Evolutionary conservation across 2,329 filamentous ascomycete species (phyloP).

Genomic region (Alternaria brassicicola): DNA sequence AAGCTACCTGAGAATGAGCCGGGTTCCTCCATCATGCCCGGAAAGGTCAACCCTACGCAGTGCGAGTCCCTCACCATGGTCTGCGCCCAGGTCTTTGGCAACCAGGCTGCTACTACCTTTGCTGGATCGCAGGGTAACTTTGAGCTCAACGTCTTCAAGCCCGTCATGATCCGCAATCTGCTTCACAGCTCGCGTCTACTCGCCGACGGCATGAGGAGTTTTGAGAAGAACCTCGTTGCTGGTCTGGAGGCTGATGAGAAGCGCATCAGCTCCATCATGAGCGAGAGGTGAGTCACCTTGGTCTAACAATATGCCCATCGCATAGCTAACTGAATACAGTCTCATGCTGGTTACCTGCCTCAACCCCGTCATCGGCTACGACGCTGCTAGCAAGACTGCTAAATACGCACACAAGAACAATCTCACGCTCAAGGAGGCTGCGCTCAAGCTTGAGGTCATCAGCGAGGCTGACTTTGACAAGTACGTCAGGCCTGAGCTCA

Average conservation of each 20-base stretch:
- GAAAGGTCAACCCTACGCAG: constrained; percentile 99
- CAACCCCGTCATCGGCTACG: constrained; percentile 39
- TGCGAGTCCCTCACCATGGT: constrained; percentile 98
- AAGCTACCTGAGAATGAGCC: constrained; percentile 97
- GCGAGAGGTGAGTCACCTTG: constrained; percentile 76
- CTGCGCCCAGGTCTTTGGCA: constrained; percentile 96
- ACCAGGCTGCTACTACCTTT: constrained; percentile 90
- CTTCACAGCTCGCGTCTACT: constrained; percentile 90
- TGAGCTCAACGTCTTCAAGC: constrained; percentile 99
- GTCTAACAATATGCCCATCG: neutral
- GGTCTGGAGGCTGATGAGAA: constrained; percentile 93
- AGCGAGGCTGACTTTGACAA: constrained; percentile 89
- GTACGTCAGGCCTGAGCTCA: constrained; percentile 89
- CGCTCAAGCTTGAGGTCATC: constrained; percentile 89
- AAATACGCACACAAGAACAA: constrained; percentile 98
- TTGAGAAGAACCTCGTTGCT: constrained; percentile 88
- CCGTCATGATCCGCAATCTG: constrained; percentile 91
- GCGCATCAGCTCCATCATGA: constrained; percentile 86
- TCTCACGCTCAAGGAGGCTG: constrained; percentile 88
- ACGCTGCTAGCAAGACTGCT: constrained; percentile 43
- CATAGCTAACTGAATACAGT: constrained; percentile 55
- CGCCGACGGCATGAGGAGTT: constrained; percentile 90
- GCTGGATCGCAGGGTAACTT: constrained; percentile 98
- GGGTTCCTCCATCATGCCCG: constrained; percentile 97
- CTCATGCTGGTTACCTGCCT: constrained; percentile 95